A percentile compares a stretch with the other conserved stretches of the same genome.
Evolutionary conservation across 2,329 filamentous ascomycete genomes (phyloP).

Genomic region (Cladosporium sp.): DNA sequence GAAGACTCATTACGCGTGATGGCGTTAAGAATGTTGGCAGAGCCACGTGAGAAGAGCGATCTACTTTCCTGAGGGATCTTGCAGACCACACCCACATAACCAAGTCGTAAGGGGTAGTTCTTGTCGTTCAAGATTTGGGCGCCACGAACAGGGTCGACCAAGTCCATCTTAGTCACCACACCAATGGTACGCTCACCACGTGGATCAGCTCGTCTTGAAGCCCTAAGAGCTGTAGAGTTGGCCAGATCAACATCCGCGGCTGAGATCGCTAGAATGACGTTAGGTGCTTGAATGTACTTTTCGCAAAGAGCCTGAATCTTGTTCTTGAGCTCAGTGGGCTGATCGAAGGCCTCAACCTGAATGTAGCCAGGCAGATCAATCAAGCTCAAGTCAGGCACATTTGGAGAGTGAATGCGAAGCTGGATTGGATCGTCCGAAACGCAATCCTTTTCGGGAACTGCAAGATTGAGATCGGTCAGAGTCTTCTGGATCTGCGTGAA

Average conservation of each 20-base stretch:
- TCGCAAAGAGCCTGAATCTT: conserved; percentile 96
- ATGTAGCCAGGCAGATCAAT: conserved; percentile 98
- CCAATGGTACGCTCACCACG: conserved; percentile 94
- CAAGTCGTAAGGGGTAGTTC: conserved; percentile 91
- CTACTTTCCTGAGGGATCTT: conserved; percentile 63
- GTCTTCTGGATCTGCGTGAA: conserved; percentile 91
- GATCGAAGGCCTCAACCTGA: conserved; percentile 86
- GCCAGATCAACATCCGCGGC: conserved; percentile 95
- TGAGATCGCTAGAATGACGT: conserved; percentile 94
- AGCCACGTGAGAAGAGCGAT: conserved; percentile 78
- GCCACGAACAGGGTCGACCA: conserved; percentile 80
- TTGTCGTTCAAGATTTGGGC: conserved; percentile 75
- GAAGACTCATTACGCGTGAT: conserved; percentile 85
- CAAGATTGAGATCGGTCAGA: conserved; percentile 88
- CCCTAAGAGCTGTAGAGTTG: conserved; percentile 87
- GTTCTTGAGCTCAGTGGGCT: conserved; percentile 85
- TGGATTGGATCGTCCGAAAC: conserved; percentile 97
- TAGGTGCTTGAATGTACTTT: conserved; percentile 95
- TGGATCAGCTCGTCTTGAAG: conserved; percentile 87
- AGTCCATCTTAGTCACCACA: conserved; percentile 98
- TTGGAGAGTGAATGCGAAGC: conserved; percentile 88
- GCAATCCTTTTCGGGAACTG: conserved; percentile 84
- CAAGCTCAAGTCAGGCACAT: conserved; percentile 89
- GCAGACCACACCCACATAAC: conserved; percentile 93
- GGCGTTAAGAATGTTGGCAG: conserved; percentile 70